phyloP scores from a whole-genome alignment of 2,329 filamentous ascomycete species.

The Talaromyces amestolkiae region DNA sequence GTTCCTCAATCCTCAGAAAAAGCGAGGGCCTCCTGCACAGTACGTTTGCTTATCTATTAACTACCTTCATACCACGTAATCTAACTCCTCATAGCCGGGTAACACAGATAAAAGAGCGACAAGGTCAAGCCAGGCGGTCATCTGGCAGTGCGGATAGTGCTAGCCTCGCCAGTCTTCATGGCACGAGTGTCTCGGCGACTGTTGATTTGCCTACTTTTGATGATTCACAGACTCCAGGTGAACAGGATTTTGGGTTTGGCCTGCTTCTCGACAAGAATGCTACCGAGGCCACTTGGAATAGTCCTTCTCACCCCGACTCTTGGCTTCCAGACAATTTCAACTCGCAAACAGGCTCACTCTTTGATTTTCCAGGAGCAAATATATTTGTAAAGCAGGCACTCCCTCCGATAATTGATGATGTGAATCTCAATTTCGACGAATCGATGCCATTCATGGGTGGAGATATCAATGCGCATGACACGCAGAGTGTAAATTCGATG shows the following conservation, averaged over 20 bases:
- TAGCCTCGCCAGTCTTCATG: background rate
- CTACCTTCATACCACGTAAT: background rate
- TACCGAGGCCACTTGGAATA: background rate
- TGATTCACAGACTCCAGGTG: background rate
- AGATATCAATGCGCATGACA: background rate
- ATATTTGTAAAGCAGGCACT: constrained; percentile 36
- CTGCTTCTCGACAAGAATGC: background rate
- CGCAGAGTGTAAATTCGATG: background rate
- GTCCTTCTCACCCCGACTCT: constrained; percentile 30
- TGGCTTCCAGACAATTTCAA: constrained; percentile 37
- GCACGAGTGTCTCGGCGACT: background rate
- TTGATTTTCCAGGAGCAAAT: constrained; percentile 34
- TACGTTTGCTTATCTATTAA: constrained; percentile 25
- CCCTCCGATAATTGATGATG: constrained; percentile 28
- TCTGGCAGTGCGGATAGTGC: background rate
- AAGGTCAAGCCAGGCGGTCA: background rate
- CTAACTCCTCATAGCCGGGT: constrained; percentile 27
- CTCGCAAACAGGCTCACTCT: constrained; percentile 33
- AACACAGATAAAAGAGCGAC: background rate
- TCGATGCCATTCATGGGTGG: background rate
- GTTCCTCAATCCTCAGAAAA: constrained; percentile 44
- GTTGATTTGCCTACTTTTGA: background rate
- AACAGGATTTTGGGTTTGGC: background rate
- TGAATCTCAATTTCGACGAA: background rate
- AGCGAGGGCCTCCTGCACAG: constrained; percentile 40